Conservation (phyloP, 2,329 filamentous ascomycete genomes). For the Monilinia polystroma region DNA sequence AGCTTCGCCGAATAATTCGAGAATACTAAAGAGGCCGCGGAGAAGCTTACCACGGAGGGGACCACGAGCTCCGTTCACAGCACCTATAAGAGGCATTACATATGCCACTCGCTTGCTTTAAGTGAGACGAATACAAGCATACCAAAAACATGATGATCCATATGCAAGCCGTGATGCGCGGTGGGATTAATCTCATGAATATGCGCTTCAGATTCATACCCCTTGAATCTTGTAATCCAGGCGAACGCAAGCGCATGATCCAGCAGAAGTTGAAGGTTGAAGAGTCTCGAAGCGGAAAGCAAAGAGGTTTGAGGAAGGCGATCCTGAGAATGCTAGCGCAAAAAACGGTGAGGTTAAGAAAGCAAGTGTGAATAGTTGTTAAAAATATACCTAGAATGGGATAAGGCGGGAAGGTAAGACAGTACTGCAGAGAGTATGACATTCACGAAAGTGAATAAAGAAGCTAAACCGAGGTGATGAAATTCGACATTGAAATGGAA, state of each 20-base stretch:
- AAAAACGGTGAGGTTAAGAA: neutral
- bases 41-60: conserved; percentile 23
- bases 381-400: neutral
- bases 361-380: too few species aligned
- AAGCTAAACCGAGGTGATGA: neutral
- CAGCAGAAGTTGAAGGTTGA: neutral
- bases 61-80: conserved; percentile 25
- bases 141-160: neutral
- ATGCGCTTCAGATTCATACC: neutral
- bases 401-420: neutral
- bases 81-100: neutral
- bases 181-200: conserved; percentile 11
- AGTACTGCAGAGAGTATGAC: too few species aligned
- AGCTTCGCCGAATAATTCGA: neutral
- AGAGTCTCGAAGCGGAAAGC: neutral
- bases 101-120: too few species aligned
- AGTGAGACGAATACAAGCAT: neutral
- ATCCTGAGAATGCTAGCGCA: neutral
- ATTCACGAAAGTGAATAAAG: neutral
- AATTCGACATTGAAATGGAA: neutral
- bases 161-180: neutral
- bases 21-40: conserved; percentile 4
- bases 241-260: conserved; percentile 16
- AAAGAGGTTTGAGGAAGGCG: neutral
- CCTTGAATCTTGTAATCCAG: conserved; percentile 12